Conservation (phyloP, 1,139 yeast genomes). For the Lodderomyces margitis region DNA sequence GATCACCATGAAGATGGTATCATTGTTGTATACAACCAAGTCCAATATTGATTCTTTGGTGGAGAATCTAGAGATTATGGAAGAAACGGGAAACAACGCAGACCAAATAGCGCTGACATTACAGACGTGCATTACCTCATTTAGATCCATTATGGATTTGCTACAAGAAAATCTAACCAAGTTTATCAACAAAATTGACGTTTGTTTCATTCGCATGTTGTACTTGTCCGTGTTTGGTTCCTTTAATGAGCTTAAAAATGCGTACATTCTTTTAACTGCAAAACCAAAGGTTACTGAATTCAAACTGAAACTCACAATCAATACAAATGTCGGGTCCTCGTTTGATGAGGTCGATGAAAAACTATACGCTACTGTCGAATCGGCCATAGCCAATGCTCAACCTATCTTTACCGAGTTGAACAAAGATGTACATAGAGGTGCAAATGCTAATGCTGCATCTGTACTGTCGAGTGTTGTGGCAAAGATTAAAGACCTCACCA, state of each 20-base stretch:
- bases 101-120: conserved; percentile 32
- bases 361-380: conserved; percentile 67
- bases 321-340: conserved; percentile 16
- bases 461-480: conserved; percentile 43
- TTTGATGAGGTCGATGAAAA: conserved; percentile 68
- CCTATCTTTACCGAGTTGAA: conserved; percentile 78
- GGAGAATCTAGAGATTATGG: conserved; percentile 57
- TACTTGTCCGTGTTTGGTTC: conserved; percentile 72
- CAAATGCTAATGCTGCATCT: conserved; percentile 30
- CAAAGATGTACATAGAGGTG: conserved; percentile 71
- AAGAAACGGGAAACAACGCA: conserved; percentile 36
- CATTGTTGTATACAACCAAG: conserved; percentile 54
- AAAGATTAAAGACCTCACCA: conserved; percentile 75
- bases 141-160: conserved; percentile 50
- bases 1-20: conserved; percentile 56
- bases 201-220: conserved; percentile 69
- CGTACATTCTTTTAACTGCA: conserved; percentile 58
- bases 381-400: conserved; percentile 76
- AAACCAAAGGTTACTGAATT: conserved; percentile 20
- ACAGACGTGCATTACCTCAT: conserved; percentile 40
- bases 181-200: conserved; percentile 58
- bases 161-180: conserved; percentile 46
- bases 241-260: conserved; percentile 71
- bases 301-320: conserved; percentile 27
- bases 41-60: conserved; percentile 59